These are phyloP conservation scores for Trichoderma semiorbis DNA, from an alignment of 2,329 filamentous ascomycete genomes.

Conservation along the genomic window DNA sequence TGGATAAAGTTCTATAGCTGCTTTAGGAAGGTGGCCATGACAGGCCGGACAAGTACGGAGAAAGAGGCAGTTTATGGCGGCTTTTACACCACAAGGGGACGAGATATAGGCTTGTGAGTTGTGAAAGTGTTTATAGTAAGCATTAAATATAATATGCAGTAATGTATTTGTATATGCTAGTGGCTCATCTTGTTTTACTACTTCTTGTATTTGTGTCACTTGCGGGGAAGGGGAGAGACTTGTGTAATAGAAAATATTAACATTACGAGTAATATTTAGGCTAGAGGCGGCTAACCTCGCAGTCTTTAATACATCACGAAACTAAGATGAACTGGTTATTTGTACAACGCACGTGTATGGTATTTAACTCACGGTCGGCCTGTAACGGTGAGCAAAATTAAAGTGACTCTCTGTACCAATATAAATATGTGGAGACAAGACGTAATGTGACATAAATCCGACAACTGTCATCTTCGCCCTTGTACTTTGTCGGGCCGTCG, in stretches of 20 bases:
- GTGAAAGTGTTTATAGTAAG: background rate
- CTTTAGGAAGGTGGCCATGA: background rate
- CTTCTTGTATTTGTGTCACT: background rate
- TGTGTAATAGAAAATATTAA: background rate
- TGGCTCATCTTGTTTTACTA: background rate
- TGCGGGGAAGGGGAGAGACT: background rate
- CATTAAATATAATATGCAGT: background rate
- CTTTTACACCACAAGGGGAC: background rate
- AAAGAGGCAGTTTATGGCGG: background rate
- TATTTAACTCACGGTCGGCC: background rate
- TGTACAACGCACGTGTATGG: background rate
- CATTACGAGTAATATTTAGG: background rate
- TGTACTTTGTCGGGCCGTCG: background rate
- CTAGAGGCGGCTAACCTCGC: background rate
- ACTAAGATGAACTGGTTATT: background rate
- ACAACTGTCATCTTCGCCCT: background rate
- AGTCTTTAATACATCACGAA: background rate
- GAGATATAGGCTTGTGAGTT: fast-evolving
- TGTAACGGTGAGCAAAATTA: background rate
- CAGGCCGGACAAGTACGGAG: background rate
- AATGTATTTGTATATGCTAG: background rate
- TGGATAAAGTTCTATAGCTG: background rate
- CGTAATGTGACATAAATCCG: background rate
- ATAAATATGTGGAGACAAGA: background rate
- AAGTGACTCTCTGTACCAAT: background rate